A percentile compares a stretch with the other conserved stretches of the same genome.
Conservation (phyloP, 768 basidiomycete genomes). For the Trametes cubensis region DNA sequence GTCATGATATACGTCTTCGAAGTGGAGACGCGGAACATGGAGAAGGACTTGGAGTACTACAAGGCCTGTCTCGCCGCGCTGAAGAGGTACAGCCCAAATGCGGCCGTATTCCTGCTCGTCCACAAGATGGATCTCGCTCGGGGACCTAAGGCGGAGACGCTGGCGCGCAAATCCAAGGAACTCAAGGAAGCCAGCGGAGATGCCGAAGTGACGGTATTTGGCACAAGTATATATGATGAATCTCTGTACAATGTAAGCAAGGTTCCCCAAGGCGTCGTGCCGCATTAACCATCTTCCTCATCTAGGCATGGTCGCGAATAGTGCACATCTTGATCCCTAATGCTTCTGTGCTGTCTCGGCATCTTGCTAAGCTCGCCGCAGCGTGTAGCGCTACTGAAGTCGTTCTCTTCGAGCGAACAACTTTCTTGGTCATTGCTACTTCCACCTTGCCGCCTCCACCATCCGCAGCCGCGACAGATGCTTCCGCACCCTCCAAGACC, state of each 20-base stretch:
- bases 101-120: conserved; percentile 84
- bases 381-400: conserved; percentile 92
- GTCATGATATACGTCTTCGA: conserved; percentile 99
- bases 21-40: conserved; percentile 82
- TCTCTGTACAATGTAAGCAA: conserved; percentile 75
- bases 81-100: conserved; percentile 75
- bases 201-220: conserved; percentile 70
- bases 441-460: conserved; percentile 51
- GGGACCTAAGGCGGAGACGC: conserved; percentile 57
- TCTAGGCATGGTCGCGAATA: conserved; percentile 96
- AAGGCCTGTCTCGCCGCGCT: conserved; percentile 87
- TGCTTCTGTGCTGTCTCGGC: conserved; percentile 82
- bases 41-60: conserved; percentile 89
- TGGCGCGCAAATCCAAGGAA: conserved; percentile 75
- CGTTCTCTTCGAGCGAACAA: conserved; percentile 94
- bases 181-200: conserved; percentile 69
- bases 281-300: conserved; percentile 9
- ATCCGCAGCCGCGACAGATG: conserved; percentile 20
- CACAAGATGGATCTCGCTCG: conserved; percentile 98
- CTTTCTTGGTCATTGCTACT: conserved; percentile 96
- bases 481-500: conserved; percentile 34
- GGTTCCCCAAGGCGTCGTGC: neutral
- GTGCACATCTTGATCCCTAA: conserved; percentile 97
- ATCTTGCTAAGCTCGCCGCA: conserved; percentile 83
- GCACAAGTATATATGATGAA: conserved; percentile 97